phyloP scores from a whole-genome alignment of 768 basidiomycete species.

The Chalciporus sphaerocephalus region DNA sequence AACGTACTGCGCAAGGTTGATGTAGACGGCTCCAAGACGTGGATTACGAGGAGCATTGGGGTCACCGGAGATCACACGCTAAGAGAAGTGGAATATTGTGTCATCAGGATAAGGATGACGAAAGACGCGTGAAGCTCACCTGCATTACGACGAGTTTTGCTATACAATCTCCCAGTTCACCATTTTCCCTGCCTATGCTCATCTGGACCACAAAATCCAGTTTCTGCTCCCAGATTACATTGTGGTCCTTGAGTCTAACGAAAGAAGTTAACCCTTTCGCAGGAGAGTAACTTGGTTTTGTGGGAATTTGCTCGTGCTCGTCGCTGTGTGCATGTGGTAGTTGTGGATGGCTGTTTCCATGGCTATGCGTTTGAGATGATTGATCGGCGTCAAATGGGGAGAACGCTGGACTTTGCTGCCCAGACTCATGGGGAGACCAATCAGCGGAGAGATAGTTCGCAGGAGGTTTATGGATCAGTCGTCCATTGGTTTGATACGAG shows the following conservation, averaged over 20 bases:
- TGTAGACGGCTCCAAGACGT: slow-evolving; percentile 57
- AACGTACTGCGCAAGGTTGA: slow-evolving; percentile 76
- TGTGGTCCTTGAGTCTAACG: slow-evolving; percentile 58
- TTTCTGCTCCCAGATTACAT: slow-evolving; percentile 55
- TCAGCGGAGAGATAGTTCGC: slow-evolving; percentile 25
- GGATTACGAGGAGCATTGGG: slow-evolving; percentile 53
- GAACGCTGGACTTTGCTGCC: neutral
- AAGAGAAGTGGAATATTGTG: slow-evolving; percentile 11
- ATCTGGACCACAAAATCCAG: slow-evolving; percentile 57
- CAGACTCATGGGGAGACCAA: slow-evolving; percentile 22
- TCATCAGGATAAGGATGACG: neutral
- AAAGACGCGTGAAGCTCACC: slow-evolving; percentile 25
- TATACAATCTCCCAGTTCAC: slow-evolving; percentile 47
- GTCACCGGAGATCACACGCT: slow-evolving; percentile 58
- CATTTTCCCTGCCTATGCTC: slow-evolving; percentile 51
- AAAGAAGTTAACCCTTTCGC: slow-evolving; percentile 61
- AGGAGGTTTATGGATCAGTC: slow-evolving; percentile 4
- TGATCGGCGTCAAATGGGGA: slow-evolving; percentile 1
- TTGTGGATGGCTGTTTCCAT: neutral
- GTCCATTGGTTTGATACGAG: slow-evolving; percentile 3
- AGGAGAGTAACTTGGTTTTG: slow-evolving; percentile 26
- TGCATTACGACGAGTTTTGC: slow-evolving; percentile 65
- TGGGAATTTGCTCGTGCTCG: neutral
- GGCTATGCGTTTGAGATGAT: neutral
- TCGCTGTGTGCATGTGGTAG: neutral